phyloP scores from a whole-genome alignment of 768 basidiomycete species.

The Boletus fagicola region DNA sequence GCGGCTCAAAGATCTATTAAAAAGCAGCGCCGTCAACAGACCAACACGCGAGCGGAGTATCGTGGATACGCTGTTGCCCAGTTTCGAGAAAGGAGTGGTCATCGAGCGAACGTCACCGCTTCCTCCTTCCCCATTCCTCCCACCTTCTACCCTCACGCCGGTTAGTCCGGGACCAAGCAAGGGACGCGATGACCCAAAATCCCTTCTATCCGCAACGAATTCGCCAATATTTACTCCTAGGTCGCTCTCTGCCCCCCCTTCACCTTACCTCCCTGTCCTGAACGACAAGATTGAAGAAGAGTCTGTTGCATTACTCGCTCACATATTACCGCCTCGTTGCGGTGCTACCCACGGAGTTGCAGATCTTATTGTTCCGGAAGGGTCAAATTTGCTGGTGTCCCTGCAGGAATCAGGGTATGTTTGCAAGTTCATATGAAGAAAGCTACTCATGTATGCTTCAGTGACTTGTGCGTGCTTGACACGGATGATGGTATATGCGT shows the following conservation, averaged over 20 bases:
- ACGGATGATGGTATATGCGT: slow-evolving; percentile 49
- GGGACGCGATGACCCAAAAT: slow-evolving; percentile 37
- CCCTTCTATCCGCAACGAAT: slow-evolving; percentile 46
- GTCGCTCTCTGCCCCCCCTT: slow-evolving; percentile 39
- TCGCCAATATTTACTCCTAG: slow-evolving; percentile 41
- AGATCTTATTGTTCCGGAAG: slow-evolving; percentile 46
- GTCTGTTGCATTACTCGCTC: slow-evolving; percentile 25
- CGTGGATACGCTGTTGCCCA: slow-evolving; percentile 33
- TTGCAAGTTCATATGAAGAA: not conserved
- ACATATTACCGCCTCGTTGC: slow-evolving; percentile 46
- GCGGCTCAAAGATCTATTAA: slow-evolving; percentile 71
- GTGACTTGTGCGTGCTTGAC: slow-evolving; percentile 54
- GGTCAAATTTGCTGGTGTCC: slow-evolving; percentile 44
- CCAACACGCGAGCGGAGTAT: slow-evolving; percentile 26
- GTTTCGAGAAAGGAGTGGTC: slow-evolving; percentile 29
- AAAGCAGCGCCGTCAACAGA: slow-evolving; percentile 46
- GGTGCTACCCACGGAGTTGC: slow-evolving; percentile 42
- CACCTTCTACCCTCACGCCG: slow-evolving; percentile 4
- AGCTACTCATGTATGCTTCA: slow-evolving; percentile 27
- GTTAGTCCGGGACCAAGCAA: slow-evolving; percentile 18
- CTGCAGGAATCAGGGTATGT: slow-evolving; percentile 68
- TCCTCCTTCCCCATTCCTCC: slow-evolving; percentile 13
- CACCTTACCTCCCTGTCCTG: slow-evolving; percentile 19
- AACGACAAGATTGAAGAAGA: slow-evolving; percentile 19
- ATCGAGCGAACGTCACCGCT: slow-evolving; percentile 24